phyloP scores from a whole-genome alignment of 179 eudicot species.

The Pouteria campechiana region DNA sequence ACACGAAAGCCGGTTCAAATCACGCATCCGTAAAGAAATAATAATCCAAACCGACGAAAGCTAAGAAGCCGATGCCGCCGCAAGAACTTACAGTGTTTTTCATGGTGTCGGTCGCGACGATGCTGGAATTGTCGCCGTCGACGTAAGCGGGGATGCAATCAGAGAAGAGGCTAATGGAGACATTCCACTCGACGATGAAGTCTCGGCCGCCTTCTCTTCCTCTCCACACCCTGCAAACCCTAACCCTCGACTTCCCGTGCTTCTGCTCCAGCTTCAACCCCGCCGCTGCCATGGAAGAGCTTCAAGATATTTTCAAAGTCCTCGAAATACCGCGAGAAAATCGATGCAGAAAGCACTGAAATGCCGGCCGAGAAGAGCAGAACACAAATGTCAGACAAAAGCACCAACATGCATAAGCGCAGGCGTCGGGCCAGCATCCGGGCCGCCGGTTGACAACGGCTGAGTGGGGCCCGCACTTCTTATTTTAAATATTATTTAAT shows the following conservation, averaged over 20 bases:
- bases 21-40: neutral
- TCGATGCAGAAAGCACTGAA: too few relatives aligned
- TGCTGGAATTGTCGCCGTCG: conserved; percentile 54
- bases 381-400: too few relatives aligned
- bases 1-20: neutral
- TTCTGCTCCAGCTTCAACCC: conserved; percentile 52
- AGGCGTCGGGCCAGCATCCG: too few relatives aligned
- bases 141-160: conserved; percentile 58
- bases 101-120: conserved; percentile 96
- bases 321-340: too few relatives aligned
- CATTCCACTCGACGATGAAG: conserved; percentile 80
- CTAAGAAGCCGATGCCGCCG: neutral
- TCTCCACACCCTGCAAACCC: conserved; percentile 84
- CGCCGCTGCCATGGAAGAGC: neutral
- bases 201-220: conserved; percentile 28
- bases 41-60: neutral
- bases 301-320: too few relatives aligned
- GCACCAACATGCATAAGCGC: too few relatives aligned
- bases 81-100: conserved; percentile 58
- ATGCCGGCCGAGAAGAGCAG: too few relatives aligned
- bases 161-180: conserved; percentile 61
- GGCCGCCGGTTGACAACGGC: too few relatives aligned
- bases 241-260: conserved; percentile 77
- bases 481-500: too few relatives aligned
- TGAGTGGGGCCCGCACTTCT: too few relatives aligned